Percentiles rank a stretch among this genome's conserved stretches.
Evolutionary conservation across 495 filamentous ascomycete genomes (phyloP).

Genomic region (Podospora appendiculata): DNA sequence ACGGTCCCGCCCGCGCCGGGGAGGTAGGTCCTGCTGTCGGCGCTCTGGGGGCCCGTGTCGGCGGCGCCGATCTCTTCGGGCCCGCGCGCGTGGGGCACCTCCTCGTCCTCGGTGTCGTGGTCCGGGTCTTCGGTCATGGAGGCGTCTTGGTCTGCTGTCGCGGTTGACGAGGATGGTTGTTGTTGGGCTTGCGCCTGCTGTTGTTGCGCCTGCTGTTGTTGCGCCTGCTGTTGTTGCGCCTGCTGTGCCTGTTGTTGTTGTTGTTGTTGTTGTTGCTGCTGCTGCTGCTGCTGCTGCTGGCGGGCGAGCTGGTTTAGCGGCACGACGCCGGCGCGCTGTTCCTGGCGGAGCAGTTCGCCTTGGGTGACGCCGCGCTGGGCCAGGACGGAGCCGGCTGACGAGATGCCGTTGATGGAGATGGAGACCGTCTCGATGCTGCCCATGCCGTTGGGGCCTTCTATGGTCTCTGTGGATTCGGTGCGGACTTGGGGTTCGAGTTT

Average conservation of each 20-base stretch:
- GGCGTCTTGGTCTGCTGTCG: constrained; percentile 24
- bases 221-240: constrained; percentile 12
- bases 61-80: constrained; percentile 77
- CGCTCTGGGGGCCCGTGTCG: constrained; percentile 73
- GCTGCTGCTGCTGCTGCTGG: constrained; percentile 14
- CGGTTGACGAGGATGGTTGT: too few species aligned
- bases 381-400: constrained; percentile 28
- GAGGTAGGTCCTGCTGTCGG: constrained; percentile 14
- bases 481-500: constrained; percentile 44
- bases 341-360: constrained; percentile 69
- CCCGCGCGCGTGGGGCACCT: constrained; percentile 71
- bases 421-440: constrained; percentile 66
- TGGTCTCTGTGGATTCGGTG: constrained; percentile 60
- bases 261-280: constrained; percentile 6
- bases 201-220: constrained; percentile 5
- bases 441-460: constrained; percentile 63
- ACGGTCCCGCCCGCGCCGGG: constrained; percentile 19
- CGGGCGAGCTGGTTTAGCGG: constrained; percentile 41
- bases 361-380: constrained; percentile 54
- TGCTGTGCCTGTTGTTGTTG: constrained; percentile 11
- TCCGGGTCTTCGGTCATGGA: constrained; percentile 16
- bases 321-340: constrained; percentile 65
- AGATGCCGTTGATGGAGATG: constrained; percentile 57
- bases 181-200: constrained; percentile 3
- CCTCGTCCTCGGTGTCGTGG: constrained; percentile 43